These are phyloP conservation scores for Annona cherimola DNA, from an alignment of 164 flowering plant species.

Conservation along the genomic window DNA sequence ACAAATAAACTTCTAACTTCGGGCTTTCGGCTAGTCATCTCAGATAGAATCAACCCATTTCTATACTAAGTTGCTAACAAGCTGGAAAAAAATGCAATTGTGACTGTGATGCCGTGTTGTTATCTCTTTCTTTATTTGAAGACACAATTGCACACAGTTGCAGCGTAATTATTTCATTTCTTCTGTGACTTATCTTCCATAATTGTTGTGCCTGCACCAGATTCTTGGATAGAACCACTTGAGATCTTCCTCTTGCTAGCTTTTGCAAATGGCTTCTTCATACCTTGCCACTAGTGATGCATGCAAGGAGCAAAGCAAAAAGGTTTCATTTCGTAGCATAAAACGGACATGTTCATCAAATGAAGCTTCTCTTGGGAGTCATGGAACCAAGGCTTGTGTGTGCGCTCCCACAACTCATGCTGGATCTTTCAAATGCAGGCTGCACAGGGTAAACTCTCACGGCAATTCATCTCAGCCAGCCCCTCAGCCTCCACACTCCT, in stretches of 20 bases:
- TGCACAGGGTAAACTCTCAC: slow-evolving; percentile 23
- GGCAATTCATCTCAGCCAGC: slow-evolving; percentile 13
- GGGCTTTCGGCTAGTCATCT: too few species aligned
- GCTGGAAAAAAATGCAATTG: too few species aligned
- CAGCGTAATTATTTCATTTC: background rate
- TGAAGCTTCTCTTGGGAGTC: background rate
- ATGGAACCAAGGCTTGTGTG: slow-evolving; percentile 14
- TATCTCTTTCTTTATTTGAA: too few species aligned
- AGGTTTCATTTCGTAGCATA: background rate
- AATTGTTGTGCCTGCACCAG: background rate
- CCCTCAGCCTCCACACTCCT: slow-evolving; percentile 16
- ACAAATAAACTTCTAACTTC: too few species aligned
- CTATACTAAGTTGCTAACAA: too few species aligned
- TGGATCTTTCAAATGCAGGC: slow-evolving; percentile 27
- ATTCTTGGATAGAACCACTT: background rate
- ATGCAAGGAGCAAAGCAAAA: slow-evolving; percentile 8
- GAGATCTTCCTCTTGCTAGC: background rate
- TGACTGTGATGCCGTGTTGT: too few species aligned
- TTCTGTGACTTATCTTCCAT: background rate
- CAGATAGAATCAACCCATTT: too few species aligned
- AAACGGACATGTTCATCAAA: slow-evolving; percentile 14
- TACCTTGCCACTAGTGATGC: background rate
- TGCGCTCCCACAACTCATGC: slow-evolving; percentile 26
- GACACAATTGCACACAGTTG: too few species aligned
- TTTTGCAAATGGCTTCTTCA: slow-evolving; percentile 14